Evolutionary conservation across 768 basidiomycete species (phyloP), one percentile per base, ranked within the genome.

Genomic region (Panaeolus cyanescens): DNA sequence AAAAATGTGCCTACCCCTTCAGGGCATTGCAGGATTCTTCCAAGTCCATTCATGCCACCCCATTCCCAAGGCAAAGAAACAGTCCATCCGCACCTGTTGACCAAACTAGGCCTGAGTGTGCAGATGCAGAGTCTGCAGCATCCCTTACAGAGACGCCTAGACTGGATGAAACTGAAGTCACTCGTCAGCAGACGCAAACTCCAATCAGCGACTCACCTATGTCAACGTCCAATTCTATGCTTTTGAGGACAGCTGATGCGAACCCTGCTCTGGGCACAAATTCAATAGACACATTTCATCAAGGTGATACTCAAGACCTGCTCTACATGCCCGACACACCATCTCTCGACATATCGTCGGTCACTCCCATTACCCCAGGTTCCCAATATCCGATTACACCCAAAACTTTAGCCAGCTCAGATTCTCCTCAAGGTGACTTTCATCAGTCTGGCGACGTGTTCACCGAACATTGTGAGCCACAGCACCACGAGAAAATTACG

Each of bases 341-440:
- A 6, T 78, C 76, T 31, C 73, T 83, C 31, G 83, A 74, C 19
- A 69, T 74, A 65, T 83, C 82, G 17, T 83, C 82, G 32, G 72
- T 81, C 54, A 86, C 81, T 2, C 83, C 83, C 8, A 81, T 77
- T 66, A 84, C 80, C 7, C 76, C 81, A 34, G 80, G 76, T 31
- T 79, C 82, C 12, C 68, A 76, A 32, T 82, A 81, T 67, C 83
- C 83, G 58, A 70, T 74, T 45, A 85, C 86, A 25, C 87, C 81
- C 1, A 79, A 78, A 12, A 79, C 72, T 45, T 69, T 67, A 53
- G 76, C 71, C 37, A 72, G 68, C 64, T 61, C 71, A 55, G 62
- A 72, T 58, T 66, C 72, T 30, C 60, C 32, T 30, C 69, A 72
- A 40, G 70, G 71, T n/a, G 62, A 64, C 15, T 58, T 54, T 20